These are phyloP conservation scores for Eutypa lata DNA, from an alignment of 2,329 filamentous ascomycete species.

Conservation along the genomic window DNA sequence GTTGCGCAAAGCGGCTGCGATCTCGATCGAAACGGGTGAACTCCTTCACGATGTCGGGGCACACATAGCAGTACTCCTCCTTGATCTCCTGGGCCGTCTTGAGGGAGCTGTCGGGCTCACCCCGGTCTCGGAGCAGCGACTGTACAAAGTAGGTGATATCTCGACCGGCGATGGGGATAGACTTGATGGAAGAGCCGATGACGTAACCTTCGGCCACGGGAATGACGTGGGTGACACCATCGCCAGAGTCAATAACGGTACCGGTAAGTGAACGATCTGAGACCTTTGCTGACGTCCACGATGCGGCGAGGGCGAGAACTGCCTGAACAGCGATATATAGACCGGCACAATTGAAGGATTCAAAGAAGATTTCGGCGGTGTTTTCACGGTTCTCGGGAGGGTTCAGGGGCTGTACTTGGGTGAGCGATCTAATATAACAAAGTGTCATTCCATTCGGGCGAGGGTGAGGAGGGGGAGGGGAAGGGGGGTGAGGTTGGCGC, in stretches of 20 bases:
- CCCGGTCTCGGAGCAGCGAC: slow-evolving; percentile 89
- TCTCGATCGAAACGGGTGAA: slow-evolving; percentile 93
- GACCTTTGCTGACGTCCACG: slow-evolving; percentile 98
- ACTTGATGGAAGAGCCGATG: slow-evolving; percentile 98
- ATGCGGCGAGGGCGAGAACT: slow-evolving; percentile 91
- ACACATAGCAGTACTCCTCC: slow-evolving; percentile 98
- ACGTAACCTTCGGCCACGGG: slow-evolving; percentile 98
- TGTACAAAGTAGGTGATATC: slow-evolving; percentile 99
- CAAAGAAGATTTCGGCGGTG: slow-evolving; percentile 99
- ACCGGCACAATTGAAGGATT: slow-evolving; percentile 98
- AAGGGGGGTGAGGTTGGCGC: slow-evolving; percentile 24
- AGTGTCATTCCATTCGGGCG: too few relatives aligned
- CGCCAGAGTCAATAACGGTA: slow-evolving; percentile 97
- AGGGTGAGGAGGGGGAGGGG: slow-evolving; percentile 2
- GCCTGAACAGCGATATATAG: slow-evolving; percentile 98
- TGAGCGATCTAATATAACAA: slow-evolving; percentile 5
- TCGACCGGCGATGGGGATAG: slow-evolving; percentile 93
- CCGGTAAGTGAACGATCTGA: slow-evolving; percentile 93
- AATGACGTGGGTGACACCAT: slow-evolving; percentile 98
- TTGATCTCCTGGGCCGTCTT: slow-evolving; percentile 99
- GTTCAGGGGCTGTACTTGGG: slow-evolving; percentile 72
- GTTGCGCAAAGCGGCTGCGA: slow-evolving; percentile 84
- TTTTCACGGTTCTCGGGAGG: slow-evolving; percentile 98
- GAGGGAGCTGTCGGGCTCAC: slow-evolving; percentile 92
- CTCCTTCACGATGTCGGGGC: slow-evolving; percentile 98